Evolutionary conservation across 345 rosid species (phyloP), one percentile per base, ranked within the genome.

Genomic region (Bretschneidera sinensis): DNA sequence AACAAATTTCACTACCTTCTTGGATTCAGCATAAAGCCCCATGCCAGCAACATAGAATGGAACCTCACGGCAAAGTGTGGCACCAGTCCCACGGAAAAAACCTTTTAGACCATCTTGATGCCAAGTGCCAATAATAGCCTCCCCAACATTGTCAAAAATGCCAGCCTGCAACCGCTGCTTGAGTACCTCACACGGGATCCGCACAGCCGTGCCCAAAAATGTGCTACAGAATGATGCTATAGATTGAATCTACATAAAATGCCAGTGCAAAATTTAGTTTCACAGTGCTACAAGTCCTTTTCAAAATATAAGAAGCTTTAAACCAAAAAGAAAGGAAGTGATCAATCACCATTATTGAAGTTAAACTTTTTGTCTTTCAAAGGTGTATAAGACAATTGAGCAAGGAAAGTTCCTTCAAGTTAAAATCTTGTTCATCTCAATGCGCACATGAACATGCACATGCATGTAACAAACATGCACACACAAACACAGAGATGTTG

Each of bases 121-220:
- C 99, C 97, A 94, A 16, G 99, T 90, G 51, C 89, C 97, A 48
- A 85, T 73, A 43, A 94, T 72, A 54, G 96, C 99, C 76, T 90
- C 89, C 63, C 97, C 97, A 0, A 90, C 97, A 72, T 88, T 88
- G 73, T 90, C 77, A 51, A 83, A 94, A 60, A 94, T 65, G 48
- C 92, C 92, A 34, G 99, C 99, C 71, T 94, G 99, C 69, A 85
- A 78, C 43, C 99, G 87, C 78, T 94, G 99, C 82, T 94, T 94
- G 75, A 94, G 76, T 70, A 94, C 99, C 79, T 94, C 99, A 61
- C 97, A 88, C 1, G 99, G 99, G 60, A 94, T 88, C 66, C 99
- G 82, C 60, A 88, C 88, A 48, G 92, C 92, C 18, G 99, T 94
- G 55, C 99, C 99, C 76, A 94, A 72, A 64, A 90, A 51, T 24